Evolutionary conservation across 345 rosid species (phyloP), one percentile per base, ranked within the genome.

Genomic region (Litchi chinensis): DNA sequence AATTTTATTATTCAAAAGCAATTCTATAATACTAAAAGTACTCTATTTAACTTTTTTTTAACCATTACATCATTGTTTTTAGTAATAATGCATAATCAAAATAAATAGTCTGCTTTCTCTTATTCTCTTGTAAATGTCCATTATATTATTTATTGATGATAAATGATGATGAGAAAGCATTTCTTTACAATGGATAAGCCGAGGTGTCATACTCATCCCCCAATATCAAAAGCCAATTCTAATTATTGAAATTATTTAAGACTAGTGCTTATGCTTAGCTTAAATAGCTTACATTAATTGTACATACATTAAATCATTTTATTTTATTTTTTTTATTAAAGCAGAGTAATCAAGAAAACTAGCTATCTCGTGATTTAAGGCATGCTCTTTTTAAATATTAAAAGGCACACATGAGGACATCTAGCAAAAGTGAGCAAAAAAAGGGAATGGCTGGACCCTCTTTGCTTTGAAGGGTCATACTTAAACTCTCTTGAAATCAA

Each of bases 181-280:
- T 1, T 41, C 18, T 69, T 44, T 21, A 19, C 10, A 64, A 65
- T 75, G 71, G 71, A 65, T 65, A 76, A 76, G 52, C 9, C 37
- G 63, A 76, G 64, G 32, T 76, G 72, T 54, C 40, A 67, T 76
- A 39, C 54, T 67, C 72, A 67, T 37, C 79, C 71, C 46, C 64
- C 71, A 26, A 10, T 63, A 10, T 18, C 21, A 74, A 71, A 56
- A 56, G 26, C 18, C 43, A 6, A 50, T 7, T 65, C 37, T 39
- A 66, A 5, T 37, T 46, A 70, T 39, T 59, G 54, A 73, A 40
- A 60, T 59, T 32, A 57, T 59, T 21, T 12, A 71, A 52, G 39
- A 8, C 8, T 6, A 11, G 52, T 46, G 52, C 8, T 5, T 32
- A 1, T 32, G 4, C 37, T 32, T 32, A 32, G 37, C 37, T 32